Evolutionary conservation across 768 basidiomycete species (phyloP).

Genomic region (Cytidiella melzeri): DNA sequence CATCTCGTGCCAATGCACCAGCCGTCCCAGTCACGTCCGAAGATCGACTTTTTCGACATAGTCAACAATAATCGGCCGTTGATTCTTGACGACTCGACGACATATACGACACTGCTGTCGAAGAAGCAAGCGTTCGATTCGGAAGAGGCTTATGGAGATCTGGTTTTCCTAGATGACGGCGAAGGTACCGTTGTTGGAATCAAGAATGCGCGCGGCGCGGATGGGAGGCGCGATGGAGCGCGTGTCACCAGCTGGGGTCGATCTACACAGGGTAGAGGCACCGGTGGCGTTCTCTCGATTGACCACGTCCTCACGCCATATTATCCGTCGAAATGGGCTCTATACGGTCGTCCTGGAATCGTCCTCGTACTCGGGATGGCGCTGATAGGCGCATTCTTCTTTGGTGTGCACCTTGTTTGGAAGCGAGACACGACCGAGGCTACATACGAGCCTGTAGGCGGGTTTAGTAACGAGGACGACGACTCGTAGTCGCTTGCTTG

Average conservation of each 20-base stretch:
- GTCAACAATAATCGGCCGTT: slow-evolving; percentile 71
- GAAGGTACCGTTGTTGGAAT: slow-evolving; percentile 58
- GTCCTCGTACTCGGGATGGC: slow-evolving; percentile 55
- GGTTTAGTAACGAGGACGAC: slow-evolving; percentile 59
- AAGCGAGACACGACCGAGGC: slow-evolving; percentile 71
- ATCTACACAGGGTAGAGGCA: slow-evolving; percentile 62
- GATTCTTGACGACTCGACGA: slow-evolving; percentile 58
- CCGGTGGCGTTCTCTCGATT: slow-evolving; percentile 86
- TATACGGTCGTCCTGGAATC: slow-evolving; percentile 64
- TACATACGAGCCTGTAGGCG: slow-evolving; percentile 87
- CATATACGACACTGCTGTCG: slow-evolving; percentile 77
- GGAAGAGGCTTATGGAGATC: slow-evolving; percentile 58
- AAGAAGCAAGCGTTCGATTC: slow-evolving; percentile 27
- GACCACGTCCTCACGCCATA: slow-evolving; percentile 83
- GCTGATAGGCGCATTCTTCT: slow-evolving; percentile 64
- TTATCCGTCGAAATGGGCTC: slow-evolving; percentile 77
- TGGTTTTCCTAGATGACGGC: slow-evolving; percentile 63
- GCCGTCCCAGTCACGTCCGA: slow-evolving; percentile 14
- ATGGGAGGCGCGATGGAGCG: slow-evolving; percentile 58
- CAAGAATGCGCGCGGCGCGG: slow-evolving; percentile 64
- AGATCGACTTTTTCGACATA: slow-evolving; percentile 19
- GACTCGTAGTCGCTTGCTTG: slow-evolving; percentile 12
- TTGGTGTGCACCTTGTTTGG: slow-evolving; percentile 68
- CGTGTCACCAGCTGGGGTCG: slow-evolving; percentile 70
- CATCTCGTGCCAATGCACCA: slow-evolving; percentile 59